Percentiles rank a stretch among this genome's conserved stretches.
These are phyloP conservation scores for Venturia effusa DNA, from an alignment of 2,329 filamentous ascomycete species.

Conservation along the genomic window DNA sequence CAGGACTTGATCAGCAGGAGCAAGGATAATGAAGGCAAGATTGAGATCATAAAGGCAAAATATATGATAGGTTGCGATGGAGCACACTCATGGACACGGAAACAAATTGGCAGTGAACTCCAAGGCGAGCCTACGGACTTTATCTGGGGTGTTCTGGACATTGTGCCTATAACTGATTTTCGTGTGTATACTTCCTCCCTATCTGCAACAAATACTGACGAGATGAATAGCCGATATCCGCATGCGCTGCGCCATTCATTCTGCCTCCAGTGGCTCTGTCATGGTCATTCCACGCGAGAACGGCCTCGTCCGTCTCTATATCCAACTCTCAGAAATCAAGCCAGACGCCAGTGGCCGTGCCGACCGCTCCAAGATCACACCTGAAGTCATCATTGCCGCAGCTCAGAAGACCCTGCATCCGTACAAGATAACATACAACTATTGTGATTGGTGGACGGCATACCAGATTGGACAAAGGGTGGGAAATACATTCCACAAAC, in stretches of 20 bases:
- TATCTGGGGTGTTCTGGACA: conserved; percentile 37
- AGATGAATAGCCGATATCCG: conserved; percentile 39
- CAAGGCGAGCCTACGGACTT: conserved; percentile 45
- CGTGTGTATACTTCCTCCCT: conserved; percentile 21
- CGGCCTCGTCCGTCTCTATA: conserved; percentile 53
- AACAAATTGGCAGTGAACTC: conserved; percentile 45
- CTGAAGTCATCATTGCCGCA: conserved; percentile 49
- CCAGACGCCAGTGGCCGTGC: conserved; percentile 35
- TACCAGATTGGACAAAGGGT: conserved; percentile 56
- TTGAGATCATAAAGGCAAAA: conserved; percentile 42
- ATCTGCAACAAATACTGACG: conserved; percentile 8
- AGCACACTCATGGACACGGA: conserved; percentile 54
- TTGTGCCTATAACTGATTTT: conserved; percentile 48
- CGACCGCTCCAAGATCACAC: conserved; percentile 52
- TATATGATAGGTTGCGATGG: conserved; percentile 61
- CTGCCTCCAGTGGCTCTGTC: conserved; percentile 44
- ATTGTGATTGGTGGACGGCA: conserved; percentile 58
- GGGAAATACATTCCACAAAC: conserved; percentile 43
- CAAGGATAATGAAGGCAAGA: conserved; percentile 22
- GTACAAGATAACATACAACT: conserved; percentile 53
- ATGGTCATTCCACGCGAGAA: conserved; percentile 57
- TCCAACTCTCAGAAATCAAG: conserved; percentile 46
- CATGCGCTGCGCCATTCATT: conserved; percentile 47
- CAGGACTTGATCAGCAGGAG: conserved; percentile 38
- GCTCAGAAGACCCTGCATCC: conserved; percentile 56